Percentiles rank a stretch among this genome's conserved stretches.
Evolutionary conservation across 768 basidiomycete genomes (phyloP).

Genomic region (Mycena floridula): DNA sequence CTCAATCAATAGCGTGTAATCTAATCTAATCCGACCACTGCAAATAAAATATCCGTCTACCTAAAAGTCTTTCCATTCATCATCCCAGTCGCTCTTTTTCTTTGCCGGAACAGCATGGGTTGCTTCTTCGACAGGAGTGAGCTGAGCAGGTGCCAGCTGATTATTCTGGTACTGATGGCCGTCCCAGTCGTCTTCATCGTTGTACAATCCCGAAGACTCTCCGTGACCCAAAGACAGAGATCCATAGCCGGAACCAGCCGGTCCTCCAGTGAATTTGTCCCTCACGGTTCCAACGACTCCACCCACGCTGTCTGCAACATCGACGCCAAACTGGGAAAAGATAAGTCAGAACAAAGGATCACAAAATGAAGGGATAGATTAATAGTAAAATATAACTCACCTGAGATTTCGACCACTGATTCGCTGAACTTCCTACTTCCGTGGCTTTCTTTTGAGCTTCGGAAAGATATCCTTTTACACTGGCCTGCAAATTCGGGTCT

Average conservation of each 20-base stretch:
- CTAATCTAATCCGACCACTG: no score
- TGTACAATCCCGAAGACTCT: conserved; percentile 60
- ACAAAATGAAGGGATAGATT: no score
- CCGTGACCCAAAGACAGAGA: conserved; percentile 38
- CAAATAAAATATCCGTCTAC: no score
- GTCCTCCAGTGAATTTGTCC: conserved; percentile 51
- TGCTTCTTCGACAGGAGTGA: conserved; percentile 10
- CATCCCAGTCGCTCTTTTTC: conserved; percentile 65
- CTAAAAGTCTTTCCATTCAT: conserved; percentile 82
- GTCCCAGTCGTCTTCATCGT: conserved; percentile 61
- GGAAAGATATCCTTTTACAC: conserved; percentile 63
- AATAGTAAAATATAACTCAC: no score
- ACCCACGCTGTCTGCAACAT: conserved; percentile 74
- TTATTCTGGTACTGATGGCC: conserved; percentile 14
- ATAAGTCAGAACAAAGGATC: no score
- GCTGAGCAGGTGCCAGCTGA: conserved; percentile 3
- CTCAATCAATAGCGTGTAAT: no score
- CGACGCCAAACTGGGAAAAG: conserved; percentile 78
- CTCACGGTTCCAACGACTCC: conserved; percentile 61
- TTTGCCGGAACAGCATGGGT: conserved; percentile 29
- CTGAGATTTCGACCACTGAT: conserved; percentile 75
- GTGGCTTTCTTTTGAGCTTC: conserved; percentile 65
- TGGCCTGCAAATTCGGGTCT: conserved; percentile 77
- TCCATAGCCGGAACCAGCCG: conserved; percentile 46
- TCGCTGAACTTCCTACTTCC: conserved; percentile 55